Evolutionary conservation across 2,329 filamentous ascomycete species (phyloP).

Genomic region (Aspergillus intermedius): DNA sequence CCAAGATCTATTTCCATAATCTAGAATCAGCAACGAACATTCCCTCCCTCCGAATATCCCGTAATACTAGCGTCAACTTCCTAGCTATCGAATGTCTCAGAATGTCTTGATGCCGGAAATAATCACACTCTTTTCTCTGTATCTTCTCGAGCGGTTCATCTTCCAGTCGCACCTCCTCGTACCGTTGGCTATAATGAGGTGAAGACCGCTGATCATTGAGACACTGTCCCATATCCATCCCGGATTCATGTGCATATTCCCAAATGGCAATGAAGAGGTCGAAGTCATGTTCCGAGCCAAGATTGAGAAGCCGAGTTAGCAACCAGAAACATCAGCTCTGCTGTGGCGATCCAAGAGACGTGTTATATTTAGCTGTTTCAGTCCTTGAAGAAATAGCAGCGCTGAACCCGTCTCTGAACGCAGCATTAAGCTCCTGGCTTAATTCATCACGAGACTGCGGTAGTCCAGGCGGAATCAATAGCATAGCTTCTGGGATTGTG

Average conservation of each 20-base stretch:
- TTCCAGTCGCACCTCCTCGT: constrained; percentile 9
- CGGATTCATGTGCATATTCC: too few relatives aligned
- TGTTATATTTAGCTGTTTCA: too few relatives aligned
- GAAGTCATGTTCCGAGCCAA: too few relatives aligned
- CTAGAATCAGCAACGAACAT: constrained; percentile 13
- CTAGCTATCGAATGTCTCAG: constrained; percentile 10
- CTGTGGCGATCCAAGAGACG: too few relatives aligned
- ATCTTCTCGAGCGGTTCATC: constrained; percentile 9
- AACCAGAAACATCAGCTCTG: too few relatives aligned
- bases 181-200: constrained; percentile 8
- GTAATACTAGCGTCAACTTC: constrained; percentile 12
- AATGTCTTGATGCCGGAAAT: constrained; percentile 7
- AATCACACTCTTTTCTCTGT: constrained; percentile 10
- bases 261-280: too few relatives aligned
- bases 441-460: constrained; percentile 14
- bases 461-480: constrained; percentile 15
- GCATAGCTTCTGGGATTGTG: constrained; percentile 14
- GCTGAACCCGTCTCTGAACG: too few relatives aligned
- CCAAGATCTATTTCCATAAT: constrained; percentile 16
- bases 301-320: too few relatives aligned
- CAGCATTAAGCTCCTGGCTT: too few relatives aligned
- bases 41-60: constrained; percentile 10
- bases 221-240: neutral
- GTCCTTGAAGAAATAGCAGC: too few relatives aligned
- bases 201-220: constrained; percentile 7